Evolutionary conservation across 2,329 filamentous ascomycete genomes (phyloP).

Genomic region (Orbilia brochopaga): DNA sequence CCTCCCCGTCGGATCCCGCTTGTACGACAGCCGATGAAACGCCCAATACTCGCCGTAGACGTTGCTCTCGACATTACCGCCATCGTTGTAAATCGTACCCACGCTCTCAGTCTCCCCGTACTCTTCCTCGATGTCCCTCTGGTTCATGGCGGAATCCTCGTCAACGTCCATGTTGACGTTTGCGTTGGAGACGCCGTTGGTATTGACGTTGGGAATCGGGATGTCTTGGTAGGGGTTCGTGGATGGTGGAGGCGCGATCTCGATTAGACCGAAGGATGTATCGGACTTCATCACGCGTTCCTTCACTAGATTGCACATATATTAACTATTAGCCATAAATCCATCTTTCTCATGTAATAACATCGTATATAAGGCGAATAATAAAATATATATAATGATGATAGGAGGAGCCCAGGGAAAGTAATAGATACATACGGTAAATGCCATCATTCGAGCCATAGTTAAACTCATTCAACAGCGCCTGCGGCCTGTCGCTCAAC

Average conservation of each 20-base stretch:
- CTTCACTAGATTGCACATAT: conserved; percentile 17
- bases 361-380: neutral
- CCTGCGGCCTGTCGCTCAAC: neutral
- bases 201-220: neutral
- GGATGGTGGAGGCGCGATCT: neutral
- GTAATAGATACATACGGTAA: conserved; percentile 18
- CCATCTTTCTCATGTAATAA: neutral
- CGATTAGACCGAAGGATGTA: conserved; percentile 13
- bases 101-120: too few species aligned
- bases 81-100: too few species aligned
- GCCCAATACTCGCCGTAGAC: conserved; percentile 4
- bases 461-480: conserved; percentile 13
- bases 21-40: conserved; percentile 1
- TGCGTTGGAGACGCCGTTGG: too few species aligned
- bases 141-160: too few species aligned
- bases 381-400: too few species aligned
- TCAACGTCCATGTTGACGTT: too few species aligned
- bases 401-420: too few species aligned
- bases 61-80: neutral
- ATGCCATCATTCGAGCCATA: neutral
- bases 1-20: neutral
- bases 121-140: too few species aligned
- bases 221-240: neutral
- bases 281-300: conserved; percentile 13
- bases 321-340: neutral